Evolutionary conservation across 768 basidiomycete species (phyloP).

Genomic region (Psilocybe sp.): DNA sequence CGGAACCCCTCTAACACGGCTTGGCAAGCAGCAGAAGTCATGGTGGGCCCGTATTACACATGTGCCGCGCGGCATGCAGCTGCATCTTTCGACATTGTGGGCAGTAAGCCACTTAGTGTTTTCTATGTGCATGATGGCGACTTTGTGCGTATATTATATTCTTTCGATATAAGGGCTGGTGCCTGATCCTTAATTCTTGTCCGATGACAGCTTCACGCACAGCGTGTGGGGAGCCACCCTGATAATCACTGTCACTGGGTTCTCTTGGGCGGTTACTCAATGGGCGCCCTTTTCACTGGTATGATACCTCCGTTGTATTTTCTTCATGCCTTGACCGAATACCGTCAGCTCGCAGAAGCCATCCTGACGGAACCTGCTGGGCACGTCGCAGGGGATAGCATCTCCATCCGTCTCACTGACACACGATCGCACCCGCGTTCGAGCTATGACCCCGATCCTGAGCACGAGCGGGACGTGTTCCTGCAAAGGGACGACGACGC

Average conservation of each 20-base stretch:
- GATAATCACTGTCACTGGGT: constrained; percentile 76
- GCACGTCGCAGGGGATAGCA: constrained; percentile 25
- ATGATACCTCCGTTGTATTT: constrained; percentile 13
- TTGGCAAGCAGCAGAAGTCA: background rate
- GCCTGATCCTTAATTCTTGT: background rate
- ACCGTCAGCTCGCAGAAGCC: constrained; percentile 71
- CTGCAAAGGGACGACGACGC: constrained; percentile 26
- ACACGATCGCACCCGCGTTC: constrained; percentile 31
- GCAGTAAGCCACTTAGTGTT: constrained; percentile 74
- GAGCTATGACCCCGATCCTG: constrained; percentile 9
- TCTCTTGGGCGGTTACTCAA: constrained; percentile 90
- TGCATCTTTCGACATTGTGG: constrained; percentile 76
- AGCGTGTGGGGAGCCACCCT: constrained; percentile 69
- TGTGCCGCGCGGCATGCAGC: constrained; percentile 43
- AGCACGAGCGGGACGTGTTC: constrained; percentile 28
- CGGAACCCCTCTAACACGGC: background rate
- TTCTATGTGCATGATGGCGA: constrained; percentile 73
- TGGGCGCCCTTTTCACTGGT: constrained; percentile 95
- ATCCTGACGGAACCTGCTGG: constrained; percentile 66
- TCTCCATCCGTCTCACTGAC: constrained; percentile 43
- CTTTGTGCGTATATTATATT: constrained; percentile 58
- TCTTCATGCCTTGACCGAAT: background rate
- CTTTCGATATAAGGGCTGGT: background rate
- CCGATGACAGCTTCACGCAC: constrained; percentile 57
- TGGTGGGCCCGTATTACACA: constrained; percentile 20